Evolutionary conservation across 1,139 yeast genomes (phyloP), one percentile per base, ranked within the genome.

Genomic region (Protomyces gravidus): DNA sequence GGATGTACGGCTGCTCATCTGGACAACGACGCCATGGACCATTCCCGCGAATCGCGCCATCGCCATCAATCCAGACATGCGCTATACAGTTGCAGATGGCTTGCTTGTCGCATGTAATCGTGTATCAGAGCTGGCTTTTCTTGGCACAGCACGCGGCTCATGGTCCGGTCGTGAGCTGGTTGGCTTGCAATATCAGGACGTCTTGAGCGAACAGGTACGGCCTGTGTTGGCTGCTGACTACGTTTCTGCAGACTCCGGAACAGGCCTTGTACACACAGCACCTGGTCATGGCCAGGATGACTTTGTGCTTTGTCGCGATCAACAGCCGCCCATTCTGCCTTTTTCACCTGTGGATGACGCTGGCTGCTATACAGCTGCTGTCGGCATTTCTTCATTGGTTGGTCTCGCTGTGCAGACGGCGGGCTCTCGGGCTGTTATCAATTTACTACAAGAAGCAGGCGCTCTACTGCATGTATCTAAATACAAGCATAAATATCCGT

Each of bases 11-110:
- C 67, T 71, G 7, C 69, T 72, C 2, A 88, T 92, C 60, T 92
- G 99, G 99, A 92, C 99, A 0, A 89, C 97, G 1, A 92, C 98
- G 0, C 97, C 98, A 0, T 92, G 99, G 99, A 94, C 99, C 0
- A 76, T 94, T 39, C 87, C 89, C 1, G 85, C 96, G 0, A 92
- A 94, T 69, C 78, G 79, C 64, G 97, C 97, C 0, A 82, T 92
- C 55, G 86, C 95, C 53, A 78, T 86, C 46, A 82, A 88, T 68
- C 72, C 80, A 28, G 74, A 77, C 0, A 73, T 87, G 63, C 70
- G 71, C 0, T 92, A 92, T 70, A 30, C 50, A 13, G 75, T 0
- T 63, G 67, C 4, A 11, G 45, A 40, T 3, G 61, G 67, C 9
- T 65, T 39, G 0, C 67, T 74, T 36, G 62, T 68, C 0, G 95